Conservation (phyloP, 1,139 yeast species). For the Meyerozyma guilliermondii region DNA sequence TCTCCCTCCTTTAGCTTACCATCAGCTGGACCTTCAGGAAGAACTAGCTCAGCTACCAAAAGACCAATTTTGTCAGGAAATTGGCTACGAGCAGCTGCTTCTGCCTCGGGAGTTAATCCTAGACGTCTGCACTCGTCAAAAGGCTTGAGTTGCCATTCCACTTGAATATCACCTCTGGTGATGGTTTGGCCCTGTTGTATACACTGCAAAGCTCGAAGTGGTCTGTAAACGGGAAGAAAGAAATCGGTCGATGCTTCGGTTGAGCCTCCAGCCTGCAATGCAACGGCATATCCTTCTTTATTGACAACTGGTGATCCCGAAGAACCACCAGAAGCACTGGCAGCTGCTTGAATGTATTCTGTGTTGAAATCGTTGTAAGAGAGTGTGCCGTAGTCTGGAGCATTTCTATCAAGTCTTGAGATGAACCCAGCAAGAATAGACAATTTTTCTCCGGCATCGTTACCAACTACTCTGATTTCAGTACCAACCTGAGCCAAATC, state of each 20-base stretch:
- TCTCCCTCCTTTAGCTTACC: slow-evolving; percentile 78
- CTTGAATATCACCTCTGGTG: slow-evolving; percentile 77
- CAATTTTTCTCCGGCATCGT: slow-evolving; percentile 92
- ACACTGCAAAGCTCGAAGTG: slow-evolving; percentile 73
- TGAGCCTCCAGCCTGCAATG: slow-evolving; percentile 92
- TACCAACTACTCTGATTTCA: slow-evolving; percentile 91
- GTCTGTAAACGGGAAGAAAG: slow-evolving; percentile 82
- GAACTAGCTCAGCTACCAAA: slow-evolving; percentile 75
- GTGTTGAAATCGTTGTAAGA: slow-evolving; percentile 95
- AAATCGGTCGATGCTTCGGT: slow-evolving; percentile 91
- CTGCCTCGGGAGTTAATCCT: slow-evolving; percentile 76
- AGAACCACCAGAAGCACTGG: slow-evolving; percentile 93
- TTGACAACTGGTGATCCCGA: slow-evolving; percentile 94
- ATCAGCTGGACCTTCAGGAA: slow-evolving; percentile 88
- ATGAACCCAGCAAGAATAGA: slow-evolving; percentile 88
- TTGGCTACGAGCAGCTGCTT: slow-evolving; percentile 56
- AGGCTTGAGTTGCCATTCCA: slow-evolving; percentile 83
- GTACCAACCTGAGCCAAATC: slow-evolving; percentile 84
- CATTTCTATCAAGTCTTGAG: slow-evolving; percentile 85
- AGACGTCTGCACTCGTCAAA: slow-evolving; percentile 86
- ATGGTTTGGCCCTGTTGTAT: slow-evolving; percentile 55
- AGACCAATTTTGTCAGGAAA: slow-evolving; percentile 80
- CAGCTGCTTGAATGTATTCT: slow-evolving; percentile 95
- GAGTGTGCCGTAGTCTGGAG: slow-evolving; percentile 87
- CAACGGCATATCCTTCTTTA: slow-evolving; percentile 82